These are phyloP conservation scores for Naganishia vishniacii DNA, from an alignment of 768 basidiomycete genomes.

Conservation along the genomic window DNA sequence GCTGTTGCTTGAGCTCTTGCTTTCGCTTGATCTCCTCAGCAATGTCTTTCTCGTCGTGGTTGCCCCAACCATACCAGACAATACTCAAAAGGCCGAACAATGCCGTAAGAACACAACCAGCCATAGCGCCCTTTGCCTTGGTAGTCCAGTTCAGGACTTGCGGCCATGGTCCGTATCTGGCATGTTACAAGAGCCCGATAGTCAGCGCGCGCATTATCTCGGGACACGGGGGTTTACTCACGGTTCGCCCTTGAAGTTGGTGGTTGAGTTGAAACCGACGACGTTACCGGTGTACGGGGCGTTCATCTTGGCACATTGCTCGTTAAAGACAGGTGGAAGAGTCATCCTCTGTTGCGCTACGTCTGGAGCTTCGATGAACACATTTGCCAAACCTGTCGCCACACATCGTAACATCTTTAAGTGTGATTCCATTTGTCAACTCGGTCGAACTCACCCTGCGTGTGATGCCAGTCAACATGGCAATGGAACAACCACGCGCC, in stretches of 20 bases:
- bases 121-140: conserved; percentile 46
- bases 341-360: conserved; percentile 58
- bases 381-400: conserved; percentile 69
- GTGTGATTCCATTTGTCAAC: too few relatives aligned
- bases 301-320: conserved; percentile 67
- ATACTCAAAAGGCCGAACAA: conserved; percentile 75
- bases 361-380: conserved; percentile 76
- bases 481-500: conserved; percentile 61
- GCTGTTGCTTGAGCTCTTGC: conserved; percentile 55
- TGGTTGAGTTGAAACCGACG: conserved; percentile 64
- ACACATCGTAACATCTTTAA: too few relatives aligned
- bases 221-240: conserved; percentile 37
- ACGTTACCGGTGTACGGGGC: conserved; percentile 72
- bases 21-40: conserved; percentile 62
- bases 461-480: conserved; percentile 56
- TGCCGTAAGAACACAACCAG: conserved; percentile 73
- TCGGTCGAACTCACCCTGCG: conserved; percentile 23
- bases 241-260: conserved; percentile 60
- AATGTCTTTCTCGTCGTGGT: conserved; percentile 71
- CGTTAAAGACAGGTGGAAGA: conserved; percentile 58
- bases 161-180: conserved; percentile 21
- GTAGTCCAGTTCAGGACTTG: conserved; percentile 45
- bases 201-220: not conserved
- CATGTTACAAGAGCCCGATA: too few relatives aligned
- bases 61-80: conserved; percentile 80